Percentiles rank a stretch among this genome's conserved stretches.
phyloP scores from a whole-genome alignment of 345 rosid genomes.

The Rhodamnia rubescens region DNA sequence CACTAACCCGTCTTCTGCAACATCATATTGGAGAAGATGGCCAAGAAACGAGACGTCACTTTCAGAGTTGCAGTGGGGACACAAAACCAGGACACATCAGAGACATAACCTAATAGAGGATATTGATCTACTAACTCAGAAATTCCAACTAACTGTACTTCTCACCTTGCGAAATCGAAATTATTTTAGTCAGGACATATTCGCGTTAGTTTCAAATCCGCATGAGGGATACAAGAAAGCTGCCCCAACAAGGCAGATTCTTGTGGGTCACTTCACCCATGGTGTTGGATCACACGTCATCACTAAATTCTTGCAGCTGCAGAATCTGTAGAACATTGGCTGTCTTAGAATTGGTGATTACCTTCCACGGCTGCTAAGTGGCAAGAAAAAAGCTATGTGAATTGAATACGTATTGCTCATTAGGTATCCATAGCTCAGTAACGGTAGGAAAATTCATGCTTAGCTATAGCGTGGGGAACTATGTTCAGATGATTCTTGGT shows the following conservation, averaged over 20 bases:
- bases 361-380: not conserved
- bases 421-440: not conserved
- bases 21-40: not conserved
- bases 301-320: not conserved
- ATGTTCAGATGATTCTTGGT: not conserved
- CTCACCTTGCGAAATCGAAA: not conserved
- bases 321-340: not conserved
- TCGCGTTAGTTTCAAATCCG: not conserved
- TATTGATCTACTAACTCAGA: not conserved
- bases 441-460: not conserved
- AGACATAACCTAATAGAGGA: not conserved
- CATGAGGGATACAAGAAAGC: not conserved
- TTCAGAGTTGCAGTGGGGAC: not conserved
- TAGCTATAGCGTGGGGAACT: not conserved
- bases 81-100: not conserved
- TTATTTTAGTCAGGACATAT: not conserved
- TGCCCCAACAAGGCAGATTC: not conserved
- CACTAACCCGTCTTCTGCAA: not conserved
- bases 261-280: constrained; percentile 4
- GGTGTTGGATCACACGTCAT: not conserved
- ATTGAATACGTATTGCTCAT: not conserved
- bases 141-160: constrained; percentile 1
- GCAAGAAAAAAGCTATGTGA: not conserved
- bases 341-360: not conserved
- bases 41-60: not conserved